phyloP scores from a whole-genome alignment of 495 filamentous ascomycete genomes.

The Parachaetomium inaequale region DNA sequence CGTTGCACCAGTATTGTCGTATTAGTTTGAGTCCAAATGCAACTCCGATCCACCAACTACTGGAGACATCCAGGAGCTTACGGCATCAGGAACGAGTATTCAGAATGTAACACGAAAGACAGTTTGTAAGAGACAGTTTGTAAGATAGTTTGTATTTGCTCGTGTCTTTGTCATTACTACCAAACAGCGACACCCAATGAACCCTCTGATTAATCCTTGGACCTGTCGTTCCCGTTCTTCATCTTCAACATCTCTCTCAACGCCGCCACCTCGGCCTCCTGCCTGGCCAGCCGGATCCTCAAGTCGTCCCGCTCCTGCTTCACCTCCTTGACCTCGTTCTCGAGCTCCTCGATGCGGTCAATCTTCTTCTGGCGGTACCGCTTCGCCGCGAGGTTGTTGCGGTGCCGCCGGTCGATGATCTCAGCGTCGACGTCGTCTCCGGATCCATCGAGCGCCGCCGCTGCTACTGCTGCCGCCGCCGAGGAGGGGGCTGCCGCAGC shows the following conservation, averaged over 20 bases:
- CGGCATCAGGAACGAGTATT: too few species aligned
- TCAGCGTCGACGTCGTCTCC: slow-evolving; percentile 19
- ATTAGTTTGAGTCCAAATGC: too few species aligned
- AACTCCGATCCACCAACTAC: too few species aligned
- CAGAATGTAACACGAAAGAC: too few species aligned
- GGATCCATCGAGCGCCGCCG: not conserved
- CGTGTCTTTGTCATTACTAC: not conserved
- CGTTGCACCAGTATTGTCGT: too few species aligned
- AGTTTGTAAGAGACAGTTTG: too few species aligned
- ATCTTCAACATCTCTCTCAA: slow-evolving; percentile 44
- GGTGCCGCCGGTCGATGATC: slow-evolving; percentile 52
- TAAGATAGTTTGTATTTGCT: too few species aligned
- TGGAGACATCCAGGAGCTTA: too few species aligned
- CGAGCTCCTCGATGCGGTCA: slow-evolving; percentile 61
- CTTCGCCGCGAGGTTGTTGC: slow-evolving; percentile 67
- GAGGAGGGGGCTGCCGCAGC: not conserved
- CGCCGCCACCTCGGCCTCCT: slow-evolving; percentile 57
- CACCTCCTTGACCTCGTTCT: slow-evolving; percentile 56
- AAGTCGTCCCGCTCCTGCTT: slow-evolving; percentile 62
- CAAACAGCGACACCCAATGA: not conserved
- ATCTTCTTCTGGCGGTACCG: slow-evolving; percentile 69
- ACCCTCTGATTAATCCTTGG: not conserved
- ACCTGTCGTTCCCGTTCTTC: slow-evolving; percentile 20
- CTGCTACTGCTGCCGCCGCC: not conserved
- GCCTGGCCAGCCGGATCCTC: slow-evolving; percentile 57